Evolutionary conservation across 2,329 filamentous ascomycete species (phyloP), one percentile per base, ranked within the genome.

Genomic region (Pseudogymnoascus sp.): DNA sequence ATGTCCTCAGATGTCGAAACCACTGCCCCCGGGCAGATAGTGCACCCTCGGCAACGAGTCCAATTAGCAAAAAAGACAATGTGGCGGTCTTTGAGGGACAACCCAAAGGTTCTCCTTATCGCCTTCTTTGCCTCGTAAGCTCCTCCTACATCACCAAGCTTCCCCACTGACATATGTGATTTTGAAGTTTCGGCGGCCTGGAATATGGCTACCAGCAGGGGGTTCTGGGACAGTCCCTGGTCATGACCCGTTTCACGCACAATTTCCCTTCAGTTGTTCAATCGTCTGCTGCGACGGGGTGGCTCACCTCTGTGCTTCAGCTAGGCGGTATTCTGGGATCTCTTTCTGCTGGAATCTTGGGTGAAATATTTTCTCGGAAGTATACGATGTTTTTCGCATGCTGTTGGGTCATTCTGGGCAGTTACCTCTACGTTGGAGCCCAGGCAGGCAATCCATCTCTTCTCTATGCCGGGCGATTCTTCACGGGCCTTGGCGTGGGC

Each of bases 151-250:
- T 36, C 10, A 10, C 35, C n/a, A 15, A 42, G 33, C 7, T 25
- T 5, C 21, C 33, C 13, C 31, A 2, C 59, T 18, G 9, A 35
- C 8, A 60, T 25, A 52, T 13, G 36, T 61, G 10, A 2, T 3
- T 18, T 13, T 12, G 55, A 37, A 80, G 78, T n/a, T 76, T 80
- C 21, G 78, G 79, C 63, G 79, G 79, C 21, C 78, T 81, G 55
- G 76, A 79, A 63, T 81, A 80, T 75, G 79, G 79, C 60, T 81
- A 81, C 67, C 79, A 82, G 62, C 81, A 83, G 66, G 81, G 80
- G 59, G 79, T 83, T 1, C 71, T 83, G 2, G 79, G 80, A 33
- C 78, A 82, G 65, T 79, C 79, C 10, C 73, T 83, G 2, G 79
- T 81, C 66, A 83, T 82, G 80, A 72, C 72, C 7, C 74, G 77